Evolutionary conservation across 768 basidiomycete species (phyloP), one percentile per base, ranked within the genome.

Genomic region (Mycena latifolia): DNA sequence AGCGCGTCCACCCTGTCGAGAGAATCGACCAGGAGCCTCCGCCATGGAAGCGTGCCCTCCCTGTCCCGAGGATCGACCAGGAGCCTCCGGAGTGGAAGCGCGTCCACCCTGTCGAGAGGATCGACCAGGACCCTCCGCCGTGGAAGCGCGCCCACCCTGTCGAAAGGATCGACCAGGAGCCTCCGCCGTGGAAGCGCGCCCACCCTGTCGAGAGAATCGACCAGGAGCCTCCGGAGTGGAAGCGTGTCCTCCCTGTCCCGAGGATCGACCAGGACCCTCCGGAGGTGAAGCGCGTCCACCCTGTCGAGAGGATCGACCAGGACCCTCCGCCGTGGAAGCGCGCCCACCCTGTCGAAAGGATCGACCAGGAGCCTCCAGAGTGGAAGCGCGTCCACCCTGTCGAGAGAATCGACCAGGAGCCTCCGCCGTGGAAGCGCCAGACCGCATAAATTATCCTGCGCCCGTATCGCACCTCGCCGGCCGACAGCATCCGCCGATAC

Each of bases 131-230:
- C 1, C 15, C 51, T 35, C 51, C 51, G 9, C 20, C 31, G 7
- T 52, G 51, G 51, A 52, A 35, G 51, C 51, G 51, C n/a, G 33
- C 43, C 20, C 15, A 10, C 15, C 20, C n/a, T 45, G 43, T 7
- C 4, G n/a, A 10, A 10, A n/a, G 14, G 5, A 22, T 45, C 7
- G 43, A 45, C 43, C 52, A 53, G 33, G 31, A 17, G 14, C 17
- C 52, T 37, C 52, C 52, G 12, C 33, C 33, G 12, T 53, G 52
- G 52, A 35, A 35, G 33, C 33, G 51, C 51, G 33, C 43, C n/a
- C 15, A 10, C 15, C 20, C n/a, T 45, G 43, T n/a, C 4, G n/a
- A 10, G 5, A n/a, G 14, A 10, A 22, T 45, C 18, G 43, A 45
- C 43, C 43, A 45, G n/a, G 43, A 45, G 11, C 43, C 43, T 14